These are phyloP conservation scores for Iris pallida DNA, from an alignment of 116 monocot species.

Conservation along the genomic window DNA sequence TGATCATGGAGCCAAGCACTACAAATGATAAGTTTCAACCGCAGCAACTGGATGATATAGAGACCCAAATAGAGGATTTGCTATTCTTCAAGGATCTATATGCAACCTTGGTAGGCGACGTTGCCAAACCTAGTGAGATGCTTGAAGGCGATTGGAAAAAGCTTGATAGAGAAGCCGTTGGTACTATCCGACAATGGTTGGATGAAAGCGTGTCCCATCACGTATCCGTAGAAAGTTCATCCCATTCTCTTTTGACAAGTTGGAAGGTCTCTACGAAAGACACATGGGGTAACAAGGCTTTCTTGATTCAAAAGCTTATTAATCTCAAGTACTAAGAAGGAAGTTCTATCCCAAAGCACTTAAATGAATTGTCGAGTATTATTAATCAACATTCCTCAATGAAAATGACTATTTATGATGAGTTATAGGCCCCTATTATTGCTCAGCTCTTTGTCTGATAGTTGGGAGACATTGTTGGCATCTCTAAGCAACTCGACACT, in stretches of 20 bases:
- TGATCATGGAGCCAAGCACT: neutral
- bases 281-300: neutral
- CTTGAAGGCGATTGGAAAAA: neutral
- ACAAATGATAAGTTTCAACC: neutral
- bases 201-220: neutral
- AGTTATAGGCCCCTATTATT: neutral
- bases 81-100: neutral
- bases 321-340: neutral
- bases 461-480: neutral
- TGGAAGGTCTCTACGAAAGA: neutral
- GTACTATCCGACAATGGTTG: neutral
- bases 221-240: neutral
- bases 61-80: neutral
- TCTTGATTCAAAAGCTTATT: neutral
- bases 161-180: neutral
- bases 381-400: neutral
- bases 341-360: neutral
- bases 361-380: neutral
- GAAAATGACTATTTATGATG: neutral
- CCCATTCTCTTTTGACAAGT: neutral
- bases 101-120: neutral
- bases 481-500: neutral
- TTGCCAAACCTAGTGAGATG: neutral
- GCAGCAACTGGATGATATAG: neutral
- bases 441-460: neutral